phyloP scores from a whole-genome alignment of 768 basidiomycete species.

The Mrakia frigida region DNA sequence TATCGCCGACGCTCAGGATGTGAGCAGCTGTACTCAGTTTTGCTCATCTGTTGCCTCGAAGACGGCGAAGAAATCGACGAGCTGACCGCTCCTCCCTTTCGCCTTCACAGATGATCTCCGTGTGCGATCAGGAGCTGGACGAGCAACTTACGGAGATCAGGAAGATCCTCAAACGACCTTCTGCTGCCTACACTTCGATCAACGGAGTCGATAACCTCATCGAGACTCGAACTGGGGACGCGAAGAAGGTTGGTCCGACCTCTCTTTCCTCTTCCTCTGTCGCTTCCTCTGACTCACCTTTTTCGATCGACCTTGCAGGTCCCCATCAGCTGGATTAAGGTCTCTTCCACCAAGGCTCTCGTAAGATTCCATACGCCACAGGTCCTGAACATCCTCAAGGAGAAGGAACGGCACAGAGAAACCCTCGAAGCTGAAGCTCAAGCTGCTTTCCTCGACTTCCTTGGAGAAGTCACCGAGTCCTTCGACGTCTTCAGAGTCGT shows the following conservation, averaged over 20 bases:
- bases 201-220: constrained; percentile 51
- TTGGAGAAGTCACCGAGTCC: constrained; percentile 63
- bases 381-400: constrained; percentile 50
- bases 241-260: not conserved
- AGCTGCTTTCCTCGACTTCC: constrained; percentile 62
- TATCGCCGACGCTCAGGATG: constrained; percentile 59
- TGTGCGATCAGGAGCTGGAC: constrained; percentile 62
- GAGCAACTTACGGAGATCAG: constrained; percentile 66
- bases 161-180: constrained; percentile 65
- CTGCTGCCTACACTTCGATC: constrained; percentile 62
- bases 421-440: constrained; percentile 54
- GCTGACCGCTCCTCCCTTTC: not conserved
- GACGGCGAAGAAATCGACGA: not conserved
- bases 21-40: too few species aligned
- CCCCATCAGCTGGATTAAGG: constrained; percentile 44
- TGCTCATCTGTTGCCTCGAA: too few species aligned
- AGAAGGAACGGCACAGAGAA: constrained; percentile 71
- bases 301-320: constrained; percentile 42
- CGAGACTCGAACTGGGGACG: constrained; percentile 14
- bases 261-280: not conserved
- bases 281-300: constrained; percentile 57
- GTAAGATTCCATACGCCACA: constrained; percentile 69
- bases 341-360: constrained; percentile 9
- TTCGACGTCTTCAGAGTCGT: constrained; percentile 69
- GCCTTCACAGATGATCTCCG: constrained; percentile 55